Evolutionary conservation across 1,284 basidiomycete species (phyloP).

Genomic region (Golubevia pallescens): DNA sequence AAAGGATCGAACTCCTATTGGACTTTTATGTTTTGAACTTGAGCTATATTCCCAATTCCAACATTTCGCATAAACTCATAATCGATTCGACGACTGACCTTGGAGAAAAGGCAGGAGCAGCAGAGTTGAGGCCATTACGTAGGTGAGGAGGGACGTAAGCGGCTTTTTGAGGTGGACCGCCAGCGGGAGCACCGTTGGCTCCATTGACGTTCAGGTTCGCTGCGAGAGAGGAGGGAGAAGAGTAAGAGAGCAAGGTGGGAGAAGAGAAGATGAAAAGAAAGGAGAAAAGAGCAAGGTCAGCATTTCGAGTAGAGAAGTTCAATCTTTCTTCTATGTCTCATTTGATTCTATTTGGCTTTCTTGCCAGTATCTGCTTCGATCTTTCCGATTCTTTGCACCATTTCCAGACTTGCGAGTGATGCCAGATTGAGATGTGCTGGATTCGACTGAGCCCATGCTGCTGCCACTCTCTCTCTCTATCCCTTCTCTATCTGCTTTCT

Average conservation of each 20-base stretch:
- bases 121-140: constrained; percentile 38
- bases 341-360: background rate
- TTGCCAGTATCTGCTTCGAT: background rate
- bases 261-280: background rate
- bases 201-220: constrained; percentile 34
- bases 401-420: background rate
- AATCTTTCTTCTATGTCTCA: background rate
- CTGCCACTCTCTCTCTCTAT: too few relatives aligned
- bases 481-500: too few relatives aligned
- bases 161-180: constrained; percentile 30
- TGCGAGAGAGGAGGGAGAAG: background rate
- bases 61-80: background rate
- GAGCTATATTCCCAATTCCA: too few relatives aligned
- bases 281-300: background rate
- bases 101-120: constrained; percentile 17
- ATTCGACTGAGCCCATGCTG: too few relatives aligned
- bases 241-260: background rate
- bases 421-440: too few relatives aligned
- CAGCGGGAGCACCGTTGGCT: constrained; percentile 27
- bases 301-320: background rate
- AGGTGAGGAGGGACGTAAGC: constrained; percentile 56
- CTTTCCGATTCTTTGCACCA: too few relatives aligned
- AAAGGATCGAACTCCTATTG: too few relatives aligned
- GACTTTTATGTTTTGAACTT: too few relatives aligned
- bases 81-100: constrained; percentile 5